A percentile compares a stretch with the other conserved stretches of the same genome.
phyloP scores from a whole-genome alignment of 2,329 filamentous ascomycete species.

The Colletotrichum sojae region DNA sequence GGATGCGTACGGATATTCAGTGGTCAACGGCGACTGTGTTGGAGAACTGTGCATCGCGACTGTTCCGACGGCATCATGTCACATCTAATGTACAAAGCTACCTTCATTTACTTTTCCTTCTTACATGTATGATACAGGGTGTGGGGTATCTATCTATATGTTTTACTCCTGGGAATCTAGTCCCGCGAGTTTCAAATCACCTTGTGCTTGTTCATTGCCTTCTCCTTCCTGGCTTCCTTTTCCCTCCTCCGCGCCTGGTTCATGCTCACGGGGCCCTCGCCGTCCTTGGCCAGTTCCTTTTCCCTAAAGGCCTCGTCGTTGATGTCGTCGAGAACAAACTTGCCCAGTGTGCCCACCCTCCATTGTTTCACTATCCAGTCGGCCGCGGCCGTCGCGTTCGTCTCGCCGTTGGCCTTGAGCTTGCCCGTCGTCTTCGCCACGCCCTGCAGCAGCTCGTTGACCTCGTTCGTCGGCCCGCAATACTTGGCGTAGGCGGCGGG shows the following conservation, averaged over 20 bases:
- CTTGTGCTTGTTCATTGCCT: slow-evolving; percentile 40
- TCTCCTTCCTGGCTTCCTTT: slow-evolving; percentile 69
- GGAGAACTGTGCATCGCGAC: not conserved
- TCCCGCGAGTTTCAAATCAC: slow-evolving; percentile 9
- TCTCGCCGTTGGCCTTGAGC: slow-evolving; percentile 78
- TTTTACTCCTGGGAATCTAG: slow-evolving; percentile 6
- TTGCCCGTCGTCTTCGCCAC: slow-evolving; percentile 84
- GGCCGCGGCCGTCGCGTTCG: slow-evolving; percentile 80
- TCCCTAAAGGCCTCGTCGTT: slow-evolving; percentile 68
- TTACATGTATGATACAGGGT: slow-evolving; percentile 33
- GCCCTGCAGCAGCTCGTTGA: slow-evolving; percentile 78
- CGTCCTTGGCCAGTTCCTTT: slow-evolving; percentile 63
- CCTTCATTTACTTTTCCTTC: slow-evolving; percentile 8
- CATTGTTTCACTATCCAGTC: slow-evolving; percentile 87
- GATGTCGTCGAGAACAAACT: slow-evolving; percentile 85
- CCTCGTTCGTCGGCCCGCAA: slow-evolving; percentile 84
- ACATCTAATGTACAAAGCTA: slow-evolving; percentile 33
- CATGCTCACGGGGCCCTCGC: slow-evolving; percentile 68
- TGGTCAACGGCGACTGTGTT: slow-evolving; percentile 1
- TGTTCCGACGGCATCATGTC: not conserved
- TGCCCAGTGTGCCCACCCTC: slow-evolving; percentile 82
- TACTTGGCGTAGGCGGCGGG: slow-evolving; percentile 74
- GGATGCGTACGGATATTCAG: slow-evolving; percentile 12
- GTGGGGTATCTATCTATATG: slow-evolving; percentile 36
- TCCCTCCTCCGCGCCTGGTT: slow-evolving; percentile 78